Evolutionary conservation across 805 yeast species (phyloP).

Genomic region (Yamadazyma endophytica): DNA sequence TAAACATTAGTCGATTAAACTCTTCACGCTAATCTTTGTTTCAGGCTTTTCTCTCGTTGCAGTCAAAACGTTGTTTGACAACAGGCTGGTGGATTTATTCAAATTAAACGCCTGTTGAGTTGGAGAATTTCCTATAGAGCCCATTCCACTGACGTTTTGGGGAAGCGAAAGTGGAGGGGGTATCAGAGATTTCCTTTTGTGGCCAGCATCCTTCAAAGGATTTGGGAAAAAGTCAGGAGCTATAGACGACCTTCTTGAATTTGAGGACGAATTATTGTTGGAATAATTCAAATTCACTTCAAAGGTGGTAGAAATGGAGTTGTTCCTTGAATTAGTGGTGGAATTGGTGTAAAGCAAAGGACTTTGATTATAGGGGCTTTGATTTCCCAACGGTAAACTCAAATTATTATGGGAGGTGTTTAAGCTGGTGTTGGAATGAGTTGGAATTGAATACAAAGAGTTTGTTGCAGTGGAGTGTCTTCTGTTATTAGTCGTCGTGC

Average conservation of each 20-base stretch:
- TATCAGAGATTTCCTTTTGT: slow-evolving; percentile 22
- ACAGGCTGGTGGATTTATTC: slow-evolving; percentile 7
- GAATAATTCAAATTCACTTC: slow-evolving; percentile 21
- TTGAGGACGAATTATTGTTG: slow-evolving; percentile 21
- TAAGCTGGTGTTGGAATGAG: slow-evolving; percentile 3
- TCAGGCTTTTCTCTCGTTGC: slow-evolving; percentile 10
- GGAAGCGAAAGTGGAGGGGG: slow-evolving; percentile 1
- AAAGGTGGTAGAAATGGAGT: slow-evolving; percentile 32
- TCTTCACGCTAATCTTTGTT: slow-evolving; percentile 30
- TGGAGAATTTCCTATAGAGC: slow-evolving; percentile 6
- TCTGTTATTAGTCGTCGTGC: slow-evolving; percentile 15
- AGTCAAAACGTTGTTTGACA: slow-evolving; percentile 9
- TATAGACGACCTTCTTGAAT: slow-evolving; percentile 38
- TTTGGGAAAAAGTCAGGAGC: slow-evolving; percentile 44
- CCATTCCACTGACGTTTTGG: slow-evolving; percentile 2
- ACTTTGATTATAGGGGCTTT: slow-evolving; percentile 13
- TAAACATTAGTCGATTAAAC: slow-evolving; percentile 23
- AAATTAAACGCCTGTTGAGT: slow-evolving; percentile 7
- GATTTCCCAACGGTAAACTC: slow-evolving; percentile 5
- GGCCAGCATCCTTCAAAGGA: slow-evolving; percentile 23
- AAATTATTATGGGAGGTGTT: slow-evolving; percentile 18
- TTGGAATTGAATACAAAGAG: slow-evolving; percentile 9
- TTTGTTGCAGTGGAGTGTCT: slow-evolving; percentile 26
- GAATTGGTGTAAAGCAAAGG: slow-evolving; percentile 26
- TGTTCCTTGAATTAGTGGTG: slow-evolving; percentile 34